These are phyloP conservation scores for Yamadazyma taylorii DNA, from an alignment of 1,139 yeast species.

Conservation along the genomic window DNA sequence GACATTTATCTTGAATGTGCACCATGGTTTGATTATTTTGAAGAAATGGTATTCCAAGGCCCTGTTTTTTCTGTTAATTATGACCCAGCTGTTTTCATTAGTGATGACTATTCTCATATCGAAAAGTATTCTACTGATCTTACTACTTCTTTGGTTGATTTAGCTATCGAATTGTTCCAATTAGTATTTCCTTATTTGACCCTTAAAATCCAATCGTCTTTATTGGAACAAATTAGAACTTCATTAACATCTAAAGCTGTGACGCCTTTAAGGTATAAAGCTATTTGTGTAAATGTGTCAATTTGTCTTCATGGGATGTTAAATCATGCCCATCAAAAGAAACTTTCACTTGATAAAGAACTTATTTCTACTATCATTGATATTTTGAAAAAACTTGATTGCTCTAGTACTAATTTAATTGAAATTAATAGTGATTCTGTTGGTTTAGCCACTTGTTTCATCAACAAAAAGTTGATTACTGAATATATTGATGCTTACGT, in stretches of 20 bases:
- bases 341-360: slow-evolving; percentile 37
- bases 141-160: slow-evolving; percentile 64
- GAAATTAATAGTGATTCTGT: slow-evolving; percentile 63
- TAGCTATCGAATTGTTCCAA: slow-evolving; percentile 75
- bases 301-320: slow-evolving; percentile 64
- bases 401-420: slow-evolving; percentile 38
- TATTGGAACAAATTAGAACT: slow-evolving; percentile 74
- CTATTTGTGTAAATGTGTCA: slow-evolving; percentile 61
- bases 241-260: slow-evolving; percentile 35
- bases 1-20: not conserved
- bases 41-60: slow-evolving; percentile 23
- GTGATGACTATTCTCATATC: slow-evolving; percentile 26
- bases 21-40: slow-evolving; percentile 38
- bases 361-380: slow-evolving; percentile 56
- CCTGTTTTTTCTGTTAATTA: slow-evolving; percentile 30
- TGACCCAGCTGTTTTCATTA: slow-evolving; percentile 35
- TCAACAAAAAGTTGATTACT: slow-evolving; percentile 30
- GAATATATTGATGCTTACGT: slow-evolving; percentile 56
- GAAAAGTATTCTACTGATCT: slow-evolving; percentile 31
- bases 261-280: slow-evolving; percentile 41
- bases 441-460: slow-evolving; percentile 56
- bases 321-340: slow-evolving; percentile 29
- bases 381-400: slow-evolving; percentile 51
- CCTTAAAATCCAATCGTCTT: slow-evolving; percentile 80
- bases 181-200: slow-evolving; percentile 70